Evolutionary conservation across 768 basidiomycete species (phyloP), one percentile per base, ranked within the genome.

Genomic region (Punctularia strigosozonata): DNA sequence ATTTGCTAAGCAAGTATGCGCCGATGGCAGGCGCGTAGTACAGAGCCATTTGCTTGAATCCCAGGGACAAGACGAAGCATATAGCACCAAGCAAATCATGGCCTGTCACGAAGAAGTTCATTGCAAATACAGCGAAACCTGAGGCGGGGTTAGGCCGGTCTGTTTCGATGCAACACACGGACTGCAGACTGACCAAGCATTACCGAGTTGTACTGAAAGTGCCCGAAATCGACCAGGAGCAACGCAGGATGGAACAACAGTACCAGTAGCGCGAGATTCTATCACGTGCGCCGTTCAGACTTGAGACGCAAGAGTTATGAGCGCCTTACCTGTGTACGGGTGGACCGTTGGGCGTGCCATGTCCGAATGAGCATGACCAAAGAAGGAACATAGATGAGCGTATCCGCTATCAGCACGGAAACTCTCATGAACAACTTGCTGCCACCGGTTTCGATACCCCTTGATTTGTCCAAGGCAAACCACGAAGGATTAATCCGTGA

Each of bases 41-140:
- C 20, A 95, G 63, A 3, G 87, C 81, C 91, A 97, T 95, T 53
- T 97, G 92, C 58, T 95, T 95, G 68, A 94, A 92, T 3, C 82
- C 73, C 15, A 98, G 69, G 46, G 84, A 83, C n/a, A 79, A 62
- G 4, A 88, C 82, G 48, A 97, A 94, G 41, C 65, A 75, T 13
- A 86, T 53, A 4, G 88, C 84, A 4, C 85, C 94, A 1, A 78
- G 45, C 3, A 83, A 56, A 53, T 97, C 92, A 15, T 69, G 65
- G 3, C 74, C 82, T 2, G 51, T 55, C 2, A 79, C 74, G 31
- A 94, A 85, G 47, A 72, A 74, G 46, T 78, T 73, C 25, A 91
- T 55, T 0, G 86, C 65, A 19, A 81, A 60, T 20, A 89, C 52
- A 1, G 81, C 76, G 23, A 89, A 63, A 2, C 85, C 82, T 85